A percentile compares a stretch with the other conserved stretches of the same genome.
Evolutionary conservation across 495 filamentous ascomycete genomes (phyloP).

Genomic region (Oidiodendron maius): DNA sequence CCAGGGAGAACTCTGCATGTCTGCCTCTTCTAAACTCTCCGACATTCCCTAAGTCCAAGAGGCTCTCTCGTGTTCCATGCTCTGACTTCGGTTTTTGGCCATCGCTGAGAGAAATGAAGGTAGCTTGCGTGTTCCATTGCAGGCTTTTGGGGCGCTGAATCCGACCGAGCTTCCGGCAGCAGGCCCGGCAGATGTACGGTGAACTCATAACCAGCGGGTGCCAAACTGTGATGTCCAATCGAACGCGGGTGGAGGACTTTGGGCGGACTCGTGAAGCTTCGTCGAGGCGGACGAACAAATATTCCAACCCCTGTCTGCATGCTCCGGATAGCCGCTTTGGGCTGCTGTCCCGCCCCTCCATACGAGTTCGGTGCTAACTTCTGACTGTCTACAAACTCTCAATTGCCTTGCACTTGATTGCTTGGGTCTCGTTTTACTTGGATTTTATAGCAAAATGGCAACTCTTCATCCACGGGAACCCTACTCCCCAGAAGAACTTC

Average conservation of each 20-base stretch:
- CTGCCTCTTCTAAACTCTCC: not conserved
- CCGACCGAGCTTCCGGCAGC: constrained; percentile 11
- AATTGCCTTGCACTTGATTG: too few species aligned
- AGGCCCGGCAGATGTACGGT: constrained; percentile 17
- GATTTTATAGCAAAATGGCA: constrained; percentile 52
- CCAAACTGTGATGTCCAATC: too few species aligned
- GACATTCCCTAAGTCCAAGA: constrained; percentile 3
- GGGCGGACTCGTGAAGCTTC: too few species aligned
- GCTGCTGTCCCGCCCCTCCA: too few species aligned
- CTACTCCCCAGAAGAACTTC: constrained; percentile 78
- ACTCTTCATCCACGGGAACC: constrained; percentile 65
- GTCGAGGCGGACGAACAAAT: too few species aligned
- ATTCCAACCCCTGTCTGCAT: too few species aligned
- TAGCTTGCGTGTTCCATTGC: constrained; percentile 15
- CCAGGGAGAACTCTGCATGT: not conserved
- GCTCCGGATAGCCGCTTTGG: too few species aligned
- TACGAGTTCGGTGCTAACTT: too few species aligned
- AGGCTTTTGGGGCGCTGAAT: not conserved
- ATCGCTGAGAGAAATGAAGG: constrained; percentile 22
- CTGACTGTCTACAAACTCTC: too few species aligned
- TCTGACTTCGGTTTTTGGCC: constrained; percentile 5
- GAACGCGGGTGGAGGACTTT: too few species aligned
- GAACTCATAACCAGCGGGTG: constrained; percentile 15
- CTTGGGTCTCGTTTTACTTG: too few species aligned
- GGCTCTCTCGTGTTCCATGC: constrained; percentile 4